phyloP scores from a whole-genome alignment of 176 grass and related monocot species.

The Zizania latifolia region DNA sequence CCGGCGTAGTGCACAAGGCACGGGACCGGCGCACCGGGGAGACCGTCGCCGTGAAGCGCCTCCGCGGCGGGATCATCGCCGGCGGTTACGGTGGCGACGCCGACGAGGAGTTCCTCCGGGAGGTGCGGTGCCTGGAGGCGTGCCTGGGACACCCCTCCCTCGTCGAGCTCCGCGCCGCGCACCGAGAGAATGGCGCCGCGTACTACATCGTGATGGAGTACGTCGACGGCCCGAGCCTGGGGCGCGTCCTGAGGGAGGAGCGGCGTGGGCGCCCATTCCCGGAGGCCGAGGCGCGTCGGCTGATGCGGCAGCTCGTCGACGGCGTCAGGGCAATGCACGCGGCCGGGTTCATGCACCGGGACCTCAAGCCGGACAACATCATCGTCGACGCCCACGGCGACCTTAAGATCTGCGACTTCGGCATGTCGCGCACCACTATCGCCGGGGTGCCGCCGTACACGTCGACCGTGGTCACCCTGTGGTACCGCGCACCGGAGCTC shows the following conservation, averaged over 20 bases:
- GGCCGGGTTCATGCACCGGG: conserved; percentile 53
- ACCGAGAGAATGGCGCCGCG: not conserved
- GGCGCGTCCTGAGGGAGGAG: conserved; percentile 5
- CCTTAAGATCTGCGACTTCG: conserved; percentile 51
- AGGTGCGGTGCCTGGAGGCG: not conserved
- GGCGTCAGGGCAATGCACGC: conserved; percentile 17
- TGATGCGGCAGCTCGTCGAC: conserved; percentile 35
- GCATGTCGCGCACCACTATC: not conserved
- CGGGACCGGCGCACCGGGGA: too few species aligned
- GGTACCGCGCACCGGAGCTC: conserved; percentile 44
- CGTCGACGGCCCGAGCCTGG: conserved; percentile 21
- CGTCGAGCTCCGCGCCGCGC: conserved; percentile 14
- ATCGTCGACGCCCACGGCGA: conserved; percentile 16
- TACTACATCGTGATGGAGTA: conserved; percentile 36
- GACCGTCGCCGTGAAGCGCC: too few species aligned
- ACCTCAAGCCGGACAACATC: conserved; percentile 72
- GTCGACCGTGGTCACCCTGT: conserved; percentile 25
- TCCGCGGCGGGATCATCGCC: too few species aligned
- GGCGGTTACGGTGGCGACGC: too few species aligned
- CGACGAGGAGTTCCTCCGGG: not conserved
- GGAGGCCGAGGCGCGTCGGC: conserved; percentile 8
- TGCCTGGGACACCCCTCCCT: conserved; percentile 19
- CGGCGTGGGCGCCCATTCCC: not conserved
- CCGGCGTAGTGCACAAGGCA: too few species aligned
- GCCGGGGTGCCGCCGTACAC: conserved; percentile 16